Evolutionary conservation across 768 basidiomycete species (phyloP), one percentile per base, ranked within the genome.

Genomic region (Lactifluus pinguis): DNA sequence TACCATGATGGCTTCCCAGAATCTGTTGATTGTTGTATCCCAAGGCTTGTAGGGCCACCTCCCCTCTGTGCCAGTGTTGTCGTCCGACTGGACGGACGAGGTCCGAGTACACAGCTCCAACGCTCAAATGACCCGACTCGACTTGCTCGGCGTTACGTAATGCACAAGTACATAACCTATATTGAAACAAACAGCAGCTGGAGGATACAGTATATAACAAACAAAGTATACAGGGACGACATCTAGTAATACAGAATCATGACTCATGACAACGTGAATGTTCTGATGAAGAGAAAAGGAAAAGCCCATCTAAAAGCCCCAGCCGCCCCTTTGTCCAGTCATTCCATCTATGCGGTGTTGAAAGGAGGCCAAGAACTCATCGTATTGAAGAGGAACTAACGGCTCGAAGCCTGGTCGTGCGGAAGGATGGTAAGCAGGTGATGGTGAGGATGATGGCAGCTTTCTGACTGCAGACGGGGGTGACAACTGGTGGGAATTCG

Each of bases 261-360:
- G 14, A 15, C 17, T 15, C 5, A 15, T 15, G 41, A 42, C 41
- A 42, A 42, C 15, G 41, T 17, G 41, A 44, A 10, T 44, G 5
- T 19, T 19, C 10, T 45, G 4, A 19, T 9, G 2, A 10, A 7
- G 3, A 38, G 10, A 17, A 4, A 38, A 38, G 10, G 10, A 17
- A 4, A 38, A 38, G 10, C 36, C 19, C 19, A 8, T 51, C 34
- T 55, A 62, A 30, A 62, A 62, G 4, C 61, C 61, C 61, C 61
- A 62, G n/a, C 61, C 61, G 1, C 61, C 61, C 45, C 45, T 48
- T 42, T 62, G 55, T 15, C 61, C 61, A 6, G 61, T 62, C 61
- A 62, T 62, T 4, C 55, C 51, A 14, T 62, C 61, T 50, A 62
- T 62, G 45, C 56, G 55, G 19, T 47, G 50, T 32, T 62, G 61